These are phyloP conservation scores for Verticillium isaacii DNA, from an alignment of 2,329 filamentous ascomycete genomes.

Conservation along the genomic window DNA sequence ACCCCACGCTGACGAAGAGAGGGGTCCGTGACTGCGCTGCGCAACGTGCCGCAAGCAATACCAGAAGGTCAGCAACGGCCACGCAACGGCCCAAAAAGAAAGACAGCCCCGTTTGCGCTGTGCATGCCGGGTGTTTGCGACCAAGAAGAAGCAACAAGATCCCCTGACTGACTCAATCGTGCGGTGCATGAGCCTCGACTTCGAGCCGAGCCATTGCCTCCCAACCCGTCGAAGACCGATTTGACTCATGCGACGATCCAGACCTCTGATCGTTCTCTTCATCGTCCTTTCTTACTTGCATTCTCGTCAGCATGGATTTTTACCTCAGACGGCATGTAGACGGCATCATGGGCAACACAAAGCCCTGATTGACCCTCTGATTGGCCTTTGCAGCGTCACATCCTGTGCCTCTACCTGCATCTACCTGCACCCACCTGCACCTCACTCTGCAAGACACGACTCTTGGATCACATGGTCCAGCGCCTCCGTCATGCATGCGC, in stretches of 20 bases:
- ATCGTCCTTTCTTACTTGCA: too few species aligned
- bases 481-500: neutral
- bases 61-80: too few species aligned
- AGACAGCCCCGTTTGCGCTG: neutral
- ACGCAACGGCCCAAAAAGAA: too few species aligned
- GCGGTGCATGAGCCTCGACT: neutral
- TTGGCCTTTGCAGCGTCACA: neutral
- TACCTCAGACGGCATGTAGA: too few species aligned
- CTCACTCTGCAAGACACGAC: neutral
- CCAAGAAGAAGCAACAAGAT: neutral
- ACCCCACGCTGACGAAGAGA: too few species aligned
- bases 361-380: neutral
- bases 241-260: too few species aligned
- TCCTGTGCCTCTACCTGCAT: neutral
- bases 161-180: neutral
- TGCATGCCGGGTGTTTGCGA: neutral
- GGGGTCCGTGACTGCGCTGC: too few species aligned
- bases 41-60: too few species aligned
- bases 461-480: neutral
- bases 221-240: neutral
- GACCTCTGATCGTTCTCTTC: too few species aligned
- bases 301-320: too few species aligned
- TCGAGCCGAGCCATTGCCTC: neutral
- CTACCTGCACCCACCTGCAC: neutral
- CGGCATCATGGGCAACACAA: neutral